These are phyloP conservation scores for Blastobotrys petasosporus DNA, from an alignment of 1,139 yeast genomes.

Conservation along the genomic window DNA sequence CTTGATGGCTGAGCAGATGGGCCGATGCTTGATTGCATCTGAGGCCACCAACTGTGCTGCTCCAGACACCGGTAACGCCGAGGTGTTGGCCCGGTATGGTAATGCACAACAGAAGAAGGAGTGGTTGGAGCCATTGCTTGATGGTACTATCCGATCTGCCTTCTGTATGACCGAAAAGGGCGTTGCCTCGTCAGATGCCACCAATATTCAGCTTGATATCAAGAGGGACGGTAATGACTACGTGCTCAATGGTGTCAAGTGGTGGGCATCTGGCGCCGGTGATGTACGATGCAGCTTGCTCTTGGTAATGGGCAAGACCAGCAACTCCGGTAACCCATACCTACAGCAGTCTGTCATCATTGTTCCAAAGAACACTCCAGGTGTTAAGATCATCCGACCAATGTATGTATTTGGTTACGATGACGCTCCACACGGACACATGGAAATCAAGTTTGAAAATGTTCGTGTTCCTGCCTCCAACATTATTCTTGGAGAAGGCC, in stretches of 20 bases:
- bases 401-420: constrained; percentile 57
- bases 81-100: constrained; percentile 58
- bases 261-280: constrained; percentile 77
- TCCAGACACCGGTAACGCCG: constrained; percentile 78
- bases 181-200: constrained; percentile 60
- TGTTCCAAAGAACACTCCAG: constrained; percentile 51
- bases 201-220: constrained; percentile 54
- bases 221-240: constrained; percentile 43
- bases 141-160: constrained; percentile 59
- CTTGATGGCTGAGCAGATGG: constrained; percentile 63
- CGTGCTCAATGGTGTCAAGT: constrained; percentile 59
- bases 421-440: constrained; percentile 73
- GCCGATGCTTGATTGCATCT: constrained; percentile 51
- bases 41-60: constrained; percentile 62
- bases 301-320: constrained; percentile 64
- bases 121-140: constrained; percentile 53
- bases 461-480: constrained; percentile 47
- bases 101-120: constrained; percentile 45
- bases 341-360: constrained; percentile 57
- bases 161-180: constrained; percentile 69
- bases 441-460: constrained; percentile 52
- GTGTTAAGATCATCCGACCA: constrained; percentile 52
- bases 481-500: constrained; percentile 43
- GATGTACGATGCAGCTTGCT: constrained; percentile 56
- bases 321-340: constrained; percentile 34